These are phyloP conservation scores for Wickerhamomyces bovis DNA, from an alignment of 805 yeast genomes.

Conservation along the genomic window DNA sequence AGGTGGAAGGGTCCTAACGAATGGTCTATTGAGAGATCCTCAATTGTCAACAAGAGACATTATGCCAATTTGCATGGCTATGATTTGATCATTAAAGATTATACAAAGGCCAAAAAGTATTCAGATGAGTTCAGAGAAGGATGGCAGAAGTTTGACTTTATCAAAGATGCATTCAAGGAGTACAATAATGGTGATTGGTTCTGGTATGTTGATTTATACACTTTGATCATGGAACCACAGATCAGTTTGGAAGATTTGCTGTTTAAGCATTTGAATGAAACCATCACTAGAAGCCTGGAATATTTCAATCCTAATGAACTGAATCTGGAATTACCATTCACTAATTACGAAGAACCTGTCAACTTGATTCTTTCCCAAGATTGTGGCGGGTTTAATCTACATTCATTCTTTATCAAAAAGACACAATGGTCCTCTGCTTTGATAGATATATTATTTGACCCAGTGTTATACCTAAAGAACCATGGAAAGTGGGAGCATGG, in stretches of 20 bases:
- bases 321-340: conserved; percentile 26
- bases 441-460: conserved; percentile 36
- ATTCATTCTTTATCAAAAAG: conserved; percentile 34
- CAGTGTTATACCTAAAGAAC: conserved; percentile 32
- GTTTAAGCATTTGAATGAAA: conserved; percentile 26
- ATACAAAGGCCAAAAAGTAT: conserved; percentile 41
- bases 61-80: conserved; percentile 44
- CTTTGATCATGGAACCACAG: conserved; percentile 37
- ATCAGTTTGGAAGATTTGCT: conserved; percentile 29
- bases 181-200: conserved; percentile 30
- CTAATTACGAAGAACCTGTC: conserved; percentile 27
- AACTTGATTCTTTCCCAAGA: conserved; percentile 35
- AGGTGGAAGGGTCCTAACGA: conserved; percentile 33
- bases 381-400: conserved; percentile 36
- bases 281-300: conserved; percentile 26
- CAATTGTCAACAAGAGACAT: conserved; percentile 41
- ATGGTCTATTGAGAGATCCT: conserved; percentile 43
- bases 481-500: conserved; percentile 35
- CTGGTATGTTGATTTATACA: conserved; percentile 36
- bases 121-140: conserved; percentile 45
- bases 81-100: conserved; percentile 39
- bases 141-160: conserved; percentile 36
- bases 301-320: conserved; percentile 33
- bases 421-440: conserved; percentile 33
- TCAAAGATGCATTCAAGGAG: conserved; percentile 31